phyloP scores from a whole-genome alignment of 2,329 filamentous ascomycete genomes.

The Colletotrichum truncatum region DNA sequence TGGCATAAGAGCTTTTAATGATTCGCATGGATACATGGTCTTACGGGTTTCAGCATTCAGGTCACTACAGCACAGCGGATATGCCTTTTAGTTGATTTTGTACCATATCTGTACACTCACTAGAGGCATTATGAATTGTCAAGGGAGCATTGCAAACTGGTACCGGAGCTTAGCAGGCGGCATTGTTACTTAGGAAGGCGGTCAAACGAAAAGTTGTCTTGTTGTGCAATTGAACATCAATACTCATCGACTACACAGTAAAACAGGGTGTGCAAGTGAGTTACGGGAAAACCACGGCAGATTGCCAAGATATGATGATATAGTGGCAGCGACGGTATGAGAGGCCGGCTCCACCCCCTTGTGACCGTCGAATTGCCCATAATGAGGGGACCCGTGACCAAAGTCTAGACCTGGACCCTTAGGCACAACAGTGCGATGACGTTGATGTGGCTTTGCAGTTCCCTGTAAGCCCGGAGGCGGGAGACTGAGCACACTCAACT shows the following conservation, averaged over 20 bases:
- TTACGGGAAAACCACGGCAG: too few species aligned
- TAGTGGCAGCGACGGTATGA: too few species aligned
- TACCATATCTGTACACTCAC: constrained; percentile 17
- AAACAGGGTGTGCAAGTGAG: too few species aligned
- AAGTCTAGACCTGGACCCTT: constrained; percentile 9
- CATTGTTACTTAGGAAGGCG: constrained; percentile 22
- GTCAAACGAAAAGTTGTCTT: constrained; percentile 18
- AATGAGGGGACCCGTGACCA: constrained; percentile 10
- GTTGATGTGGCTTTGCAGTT: constrained; percentile 21
- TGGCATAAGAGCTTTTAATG: constrained; percentile 15
- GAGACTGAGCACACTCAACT: neutral
- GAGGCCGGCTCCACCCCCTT: neutral
- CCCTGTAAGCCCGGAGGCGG: constrained; percentile 6
- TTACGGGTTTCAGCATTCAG: constrained; percentile 25
- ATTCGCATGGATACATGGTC: constrained; percentile 27
- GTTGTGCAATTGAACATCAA: constrained; percentile 1
- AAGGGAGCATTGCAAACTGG: constrained; percentile 26
- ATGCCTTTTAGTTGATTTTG: constrained; percentile 13
- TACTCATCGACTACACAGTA: too few species aligned
- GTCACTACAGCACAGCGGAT: constrained; percentile 26
- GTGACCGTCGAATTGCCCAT: constrained; percentile 1
- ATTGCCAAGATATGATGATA: neutral
- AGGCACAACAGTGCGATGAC: constrained; percentile 26
- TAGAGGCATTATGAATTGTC: constrained; percentile 25
- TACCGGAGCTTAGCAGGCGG: constrained; percentile 29